Base-by-base conservation (phyloP, 768 basidiomycete species). In the Strobilomyces echinocephalus region DNA sequence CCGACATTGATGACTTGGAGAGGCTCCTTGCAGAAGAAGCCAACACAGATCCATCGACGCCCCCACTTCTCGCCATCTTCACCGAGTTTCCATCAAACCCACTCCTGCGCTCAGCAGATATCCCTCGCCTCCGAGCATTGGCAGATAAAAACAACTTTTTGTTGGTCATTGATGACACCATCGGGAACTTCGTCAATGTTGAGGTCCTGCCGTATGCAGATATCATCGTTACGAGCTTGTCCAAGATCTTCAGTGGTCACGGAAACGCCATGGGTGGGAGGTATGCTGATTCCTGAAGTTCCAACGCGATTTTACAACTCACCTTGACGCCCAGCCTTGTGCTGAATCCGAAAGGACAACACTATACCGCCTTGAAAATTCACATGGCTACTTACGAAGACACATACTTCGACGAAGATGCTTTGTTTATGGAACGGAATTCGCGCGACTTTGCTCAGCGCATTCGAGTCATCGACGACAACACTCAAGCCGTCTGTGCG, bases 241-340 rank as follows among this genome's bases (percentile, higher is more conserved):
- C 89, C 20, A 98, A 98, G 74, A 78, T 98, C 28, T 98, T 99
- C 73, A 94, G 91, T 57, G 95, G 95, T 1, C 87, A 89, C 50
- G 81, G 85, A 36, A 97, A 99, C 63, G 92, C 95, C 47, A 97
- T 98, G 95, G 95, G 95, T 42, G 95, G 95, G 65, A 91, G 90
- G 95, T 95, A 61, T 49, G 80, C 9, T 33, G 24, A 46, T 15
- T 41, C 15, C 38, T n/a, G 7, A 16, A 36, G 10, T 54, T 31
- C 39, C 4, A 10, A 31, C 15, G 11, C 6, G 21, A 12, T 30
- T 30, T 26, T 44, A 24, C n/a, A 46, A 40, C 46, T 53, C 28
- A 50, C 20, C 24, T 40, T 36, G 42, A 36, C 11, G 20, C 34
- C 1, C 60, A 98, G 95, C 63, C 78, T 98, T 8, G 86, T 94